These are phyloP conservation scores for Vitis rupestris DNA, from an alignment of 164 flowering plant species.

Conservation along the genomic window DNA sequence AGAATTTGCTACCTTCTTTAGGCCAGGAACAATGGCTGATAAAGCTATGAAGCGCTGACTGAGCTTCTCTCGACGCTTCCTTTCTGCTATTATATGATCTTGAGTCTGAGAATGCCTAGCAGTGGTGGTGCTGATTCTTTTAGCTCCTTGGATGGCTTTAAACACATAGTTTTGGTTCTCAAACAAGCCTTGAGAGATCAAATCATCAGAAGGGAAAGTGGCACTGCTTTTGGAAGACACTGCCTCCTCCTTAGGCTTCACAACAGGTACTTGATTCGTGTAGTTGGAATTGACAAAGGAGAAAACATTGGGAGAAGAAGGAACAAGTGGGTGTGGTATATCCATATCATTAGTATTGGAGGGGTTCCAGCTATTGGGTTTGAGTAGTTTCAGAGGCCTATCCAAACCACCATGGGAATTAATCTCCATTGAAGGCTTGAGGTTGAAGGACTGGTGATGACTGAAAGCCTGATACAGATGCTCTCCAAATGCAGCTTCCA, in stretches of 20 bases:
- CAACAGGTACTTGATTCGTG: conserved; percentile 18
- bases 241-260: conserved; percentile 55
- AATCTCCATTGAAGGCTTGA: conserved; percentile 18
- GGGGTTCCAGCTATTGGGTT: conserved; percentile 47
- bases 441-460: conserved; percentile 22
- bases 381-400: conserved; percentile 53
- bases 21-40: conserved; percentile 75
- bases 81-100: conserved; percentile 76
- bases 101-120: conserved; percentile 34
- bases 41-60: conserved; percentile 71
- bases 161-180: conserved; percentile 31
- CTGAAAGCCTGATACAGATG: conserved; percentile 35
- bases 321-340: conserved; percentile 23
- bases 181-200: conserved; percentile 31
- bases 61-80: conserved; percentile 77
- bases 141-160: conserved; percentile 36
- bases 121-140: conserved; percentile 24
- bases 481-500: conserved; percentile 44
- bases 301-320: conserved; percentile 28
- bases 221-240: conserved; percentile 17
- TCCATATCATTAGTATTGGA: conserved; percentile 17
- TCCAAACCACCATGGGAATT: conserved; percentile 8
- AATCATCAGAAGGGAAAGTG: conserved; percentile 23
- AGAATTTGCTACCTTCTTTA: conserved; percentile 57
- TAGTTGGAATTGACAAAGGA: conserved; percentile 26